Evolutionary conservation across 2,329 filamentous ascomycete species (phyloP).

Genomic region (Byssoonygena ceratinophila): DNA sequence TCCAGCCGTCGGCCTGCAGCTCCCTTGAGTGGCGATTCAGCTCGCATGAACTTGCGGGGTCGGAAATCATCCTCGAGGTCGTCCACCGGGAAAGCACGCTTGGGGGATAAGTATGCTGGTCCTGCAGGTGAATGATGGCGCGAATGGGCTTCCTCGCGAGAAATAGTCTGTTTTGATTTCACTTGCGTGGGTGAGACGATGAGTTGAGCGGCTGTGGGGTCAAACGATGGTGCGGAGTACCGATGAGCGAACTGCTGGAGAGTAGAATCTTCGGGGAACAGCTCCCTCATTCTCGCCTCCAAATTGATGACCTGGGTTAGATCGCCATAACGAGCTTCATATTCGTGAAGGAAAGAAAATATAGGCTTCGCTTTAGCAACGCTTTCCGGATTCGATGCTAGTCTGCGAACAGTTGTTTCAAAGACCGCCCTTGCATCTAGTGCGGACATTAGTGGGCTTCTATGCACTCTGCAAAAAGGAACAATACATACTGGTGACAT

Average conservation of each 20-base stretch:
- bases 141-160: slow-evolving; percentile 21
- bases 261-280: slow-evolving; percentile 81
- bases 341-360: slow-evolving; percentile 86
- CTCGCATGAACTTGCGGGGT: slow-evolving; percentile 75
- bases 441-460: slow-evolving; percentile 13
- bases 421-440: slow-evolving; percentile 89
- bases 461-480: slow-evolving; percentile 12
- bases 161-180: slow-evolving; percentile 38
- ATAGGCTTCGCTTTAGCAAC: slow-evolving; percentile 68
- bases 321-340: slow-evolving; percentile 90
- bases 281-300: slow-evolving; percentile 81
- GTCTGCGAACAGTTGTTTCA: slow-evolving; percentile 77
- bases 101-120: slow-evolving; percentile 35
- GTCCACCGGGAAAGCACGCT: slow-evolving; percentile 52
- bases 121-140: slow-evolving; percentile 28
- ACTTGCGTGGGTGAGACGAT: slow-evolving; percentile 79
- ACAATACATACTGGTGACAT: slow-evolving; percentile 67
- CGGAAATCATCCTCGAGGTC: slow-evolving; percentile 64
- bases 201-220: slow-evolving; percentile 68
- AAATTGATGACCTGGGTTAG: slow-evolving; percentile 80
- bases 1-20: slow-evolving; percentile 76
- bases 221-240: slow-evolving; percentile 63
- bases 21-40: slow-evolving; percentile 87
- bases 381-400: slow-evolving; percentile 66
- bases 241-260: slow-evolving; percentile 65